These are phyloP conservation scores for Xerocomus nothofagi DNA, from an alignment of 1,284 basidiomycete genomes.

Conservation along the genomic window DNA sequence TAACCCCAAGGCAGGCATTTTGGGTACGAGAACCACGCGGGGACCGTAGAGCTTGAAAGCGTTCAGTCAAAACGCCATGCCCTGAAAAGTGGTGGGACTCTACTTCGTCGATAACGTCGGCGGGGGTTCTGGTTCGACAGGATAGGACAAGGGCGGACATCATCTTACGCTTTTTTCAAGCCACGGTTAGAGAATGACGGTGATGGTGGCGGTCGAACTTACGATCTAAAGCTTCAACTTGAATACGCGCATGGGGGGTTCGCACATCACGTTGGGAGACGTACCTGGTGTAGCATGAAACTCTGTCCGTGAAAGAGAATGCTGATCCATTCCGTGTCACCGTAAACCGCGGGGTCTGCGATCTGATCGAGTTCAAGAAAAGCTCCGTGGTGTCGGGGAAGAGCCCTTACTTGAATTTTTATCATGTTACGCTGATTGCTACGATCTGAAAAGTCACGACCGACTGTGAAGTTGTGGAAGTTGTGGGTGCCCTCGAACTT, in stretches of 20 bases:
- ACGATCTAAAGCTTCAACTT: constrained; percentile 21
- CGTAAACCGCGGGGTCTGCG: constrained; percentile 78
- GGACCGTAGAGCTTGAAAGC: constrained; percentile 65
- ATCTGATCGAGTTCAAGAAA: constrained; percentile 51
- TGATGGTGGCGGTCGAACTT: constrained; percentile 8
- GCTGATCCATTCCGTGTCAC: constrained; percentile 93
- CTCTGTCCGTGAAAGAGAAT: constrained; percentile 95
- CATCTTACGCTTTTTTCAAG: constrained; percentile 85
- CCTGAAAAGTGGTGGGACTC: not conserved
- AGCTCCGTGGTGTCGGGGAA: not conserved
- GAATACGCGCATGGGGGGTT: constrained; percentile 5
- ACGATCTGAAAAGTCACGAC: constrained; percentile 80
- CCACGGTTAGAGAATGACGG: constrained; percentile 2
- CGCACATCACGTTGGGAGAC: constrained; percentile 22
- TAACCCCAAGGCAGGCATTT: constrained; percentile 94
- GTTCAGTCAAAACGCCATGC: not conserved
- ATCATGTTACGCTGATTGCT: constrained; percentile 86
- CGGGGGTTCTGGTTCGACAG: constrained; percentile 73
- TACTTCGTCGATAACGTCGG: constrained; percentile 73
- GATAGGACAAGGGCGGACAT: constrained; percentile 84
- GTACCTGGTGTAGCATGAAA: constrained; percentile 97
- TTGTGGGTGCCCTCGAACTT: constrained; percentile 86
- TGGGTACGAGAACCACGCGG: constrained; percentile 85
- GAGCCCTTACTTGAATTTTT: constrained; percentile 68
- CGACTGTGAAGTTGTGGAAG: constrained; percentile 97